Percentiles rank a stretch among this genome's conserved stretches.
phyloP scores from a whole-genome alignment of 2,329 filamentous ascomycete species.

The Phyllosticta paracitricarpa region DNA sequence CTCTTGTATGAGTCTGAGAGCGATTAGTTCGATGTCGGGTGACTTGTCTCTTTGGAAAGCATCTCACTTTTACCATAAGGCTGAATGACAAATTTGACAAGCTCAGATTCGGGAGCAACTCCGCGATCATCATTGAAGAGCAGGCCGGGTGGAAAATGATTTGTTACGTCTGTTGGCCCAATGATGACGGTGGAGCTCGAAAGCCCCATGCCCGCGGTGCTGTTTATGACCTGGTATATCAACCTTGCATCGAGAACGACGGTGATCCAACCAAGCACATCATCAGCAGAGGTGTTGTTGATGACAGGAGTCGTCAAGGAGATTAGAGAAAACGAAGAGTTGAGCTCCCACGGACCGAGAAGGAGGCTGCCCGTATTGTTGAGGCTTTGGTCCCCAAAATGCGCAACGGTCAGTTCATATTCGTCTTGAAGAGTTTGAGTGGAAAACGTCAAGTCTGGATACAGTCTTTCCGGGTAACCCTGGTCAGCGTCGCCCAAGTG shows the following conservation, averaged over 20 bases:
- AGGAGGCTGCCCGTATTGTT: constrained; percentile 50
- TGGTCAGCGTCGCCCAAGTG: constrained; percentile 51
- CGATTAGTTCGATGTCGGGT: background rate
- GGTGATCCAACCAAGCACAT: constrained; percentile 76
- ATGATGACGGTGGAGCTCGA: constrained; percentile 60
- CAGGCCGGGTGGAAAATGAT: constrained; percentile 36
- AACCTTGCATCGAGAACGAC: constrained; percentile 60
- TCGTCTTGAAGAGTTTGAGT: constrained; percentile 25
- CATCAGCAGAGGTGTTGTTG: constrained; percentile 49
- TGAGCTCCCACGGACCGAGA: constrained; percentile 64
- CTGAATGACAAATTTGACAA: constrained; percentile 24
- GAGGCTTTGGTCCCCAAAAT: constrained; percentile 34
- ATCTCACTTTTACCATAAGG: constrained; percentile 20
- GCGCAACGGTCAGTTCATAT: constrained; percentile 27
- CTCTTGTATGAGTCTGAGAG: constrained; percentile 1
- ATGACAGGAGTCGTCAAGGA: constrained; percentile 75
- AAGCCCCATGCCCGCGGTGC: constrained; percentile 55
- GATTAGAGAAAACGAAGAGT: constrained; percentile 62
- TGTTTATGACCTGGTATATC: constrained; percentile 47
- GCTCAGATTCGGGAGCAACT: constrained; percentile 17
- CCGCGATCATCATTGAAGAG: constrained; percentile 18
- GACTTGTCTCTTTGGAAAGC: background rate
- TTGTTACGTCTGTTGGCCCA: constrained; percentile 56
- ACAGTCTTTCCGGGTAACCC: constrained; percentile 65
- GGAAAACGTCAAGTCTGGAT: constrained; percentile 66